Base-by-base conservation (phyloP, 306 rosid genomes). In the Prosopis cineraria region DNA sequence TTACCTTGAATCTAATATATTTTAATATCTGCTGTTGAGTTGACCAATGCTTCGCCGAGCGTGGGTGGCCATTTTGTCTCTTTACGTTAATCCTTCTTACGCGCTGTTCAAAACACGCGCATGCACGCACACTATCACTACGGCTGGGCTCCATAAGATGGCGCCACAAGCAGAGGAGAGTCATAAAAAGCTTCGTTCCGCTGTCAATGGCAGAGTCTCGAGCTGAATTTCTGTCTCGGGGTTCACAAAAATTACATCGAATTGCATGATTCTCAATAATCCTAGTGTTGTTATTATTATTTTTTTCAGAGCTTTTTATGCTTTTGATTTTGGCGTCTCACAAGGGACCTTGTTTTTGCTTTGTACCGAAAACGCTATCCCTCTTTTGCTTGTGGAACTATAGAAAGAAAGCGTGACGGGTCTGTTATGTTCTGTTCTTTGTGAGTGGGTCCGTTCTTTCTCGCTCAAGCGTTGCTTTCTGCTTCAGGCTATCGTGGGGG, bases 31-130 rank as follows among this genome's bases (percentile, higher is more conserved):
- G 19, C 64, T 25, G 63, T 4, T 56, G 64, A 56, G 70, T 64
- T 64, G 85, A 87, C 90, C 80, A 41, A 62, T 68, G 44, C 69
- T 71, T 22, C 31, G 10, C 44, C 81, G 86, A 81, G 88, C 89
- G 78, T 75, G 83, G 82, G 47, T 37, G 48, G 48, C 36, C 73
- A n/a, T 52, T 81, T 74, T 76, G 89, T 83, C 86, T 68, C 66
- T 20, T 66, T 71, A 29, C 11, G 72, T 68, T 67, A 53, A 79
- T 77, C 73, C 79, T 25, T 14, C 76, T 40, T 86, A 68, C 84
- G 36, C 75, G 10, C 79, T 0, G 11, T 2, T 1, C 36, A 36
- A 0, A 2, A 22, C 36, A 24, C 78, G 34, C 65, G 60, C 55
- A 10, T 16, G 0, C 82, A 74, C 85, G 50, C 80, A 68, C 80